Evolutionary conservation across 2,329 filamentous ascomycete species (phyloP).

Genomic region (Penicillium sp.): DNA sequence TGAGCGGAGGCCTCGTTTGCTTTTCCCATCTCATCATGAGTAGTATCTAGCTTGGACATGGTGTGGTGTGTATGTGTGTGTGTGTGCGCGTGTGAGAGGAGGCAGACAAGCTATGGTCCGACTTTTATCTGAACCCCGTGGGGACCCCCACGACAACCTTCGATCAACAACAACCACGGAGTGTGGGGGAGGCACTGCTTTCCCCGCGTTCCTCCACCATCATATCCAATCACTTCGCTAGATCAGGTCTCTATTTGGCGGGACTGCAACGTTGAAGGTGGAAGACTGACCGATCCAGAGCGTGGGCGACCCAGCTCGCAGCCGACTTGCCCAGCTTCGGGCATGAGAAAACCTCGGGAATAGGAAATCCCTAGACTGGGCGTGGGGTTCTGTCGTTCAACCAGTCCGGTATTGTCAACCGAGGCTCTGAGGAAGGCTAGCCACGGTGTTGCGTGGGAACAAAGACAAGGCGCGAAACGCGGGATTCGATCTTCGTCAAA

Average conservation of each 20-base stretch:
- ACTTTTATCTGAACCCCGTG: conserved; percentile 3
- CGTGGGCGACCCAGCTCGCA: neutral
- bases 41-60: conserved; percentile 18
- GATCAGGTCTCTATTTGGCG: too few relatives aligned
- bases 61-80: neutral
- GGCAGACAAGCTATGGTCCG: neutral
- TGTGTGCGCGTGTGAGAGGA: neutral
- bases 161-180: too few relatives aligned
- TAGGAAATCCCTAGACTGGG: neutral
- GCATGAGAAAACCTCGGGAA: neutral
- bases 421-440: too few relatives aligned
- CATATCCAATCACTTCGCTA: neutral
- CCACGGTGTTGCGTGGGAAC: too few relatives aligned
- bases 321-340: neutral
- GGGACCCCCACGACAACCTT: conserved; percentile 6
- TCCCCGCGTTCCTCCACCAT: conserved; percentile 16
- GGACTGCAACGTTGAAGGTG: neutral
- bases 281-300: neutral
- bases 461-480: too few relatives aligned
- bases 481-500: too few relatives aligned
- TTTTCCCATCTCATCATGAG: conserved; percentile 23
- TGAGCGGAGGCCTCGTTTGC: conserved; percentile 14
- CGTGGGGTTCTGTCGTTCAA: neutral
- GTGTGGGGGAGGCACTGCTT: conserved; percentile 5
- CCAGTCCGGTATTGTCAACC: too few relatives aligned